These are phyloP conservation scores for Westerdykella sp. DNA, from an alignment of 2,329 filamentous ascomycete species.

Conservation along the genomic window DNA sequence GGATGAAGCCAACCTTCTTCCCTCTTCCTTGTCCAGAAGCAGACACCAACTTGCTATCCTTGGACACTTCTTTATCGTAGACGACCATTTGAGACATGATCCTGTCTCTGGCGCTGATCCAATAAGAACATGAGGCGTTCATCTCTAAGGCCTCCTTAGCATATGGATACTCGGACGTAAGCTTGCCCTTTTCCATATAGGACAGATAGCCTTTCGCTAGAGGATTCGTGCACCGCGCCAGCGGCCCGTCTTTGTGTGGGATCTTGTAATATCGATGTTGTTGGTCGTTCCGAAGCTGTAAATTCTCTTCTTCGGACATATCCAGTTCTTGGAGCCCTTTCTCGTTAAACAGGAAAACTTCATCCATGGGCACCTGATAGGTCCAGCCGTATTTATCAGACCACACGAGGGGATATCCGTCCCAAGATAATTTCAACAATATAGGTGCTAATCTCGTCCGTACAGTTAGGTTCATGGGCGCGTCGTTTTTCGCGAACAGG, in stretches of 20 bases:
- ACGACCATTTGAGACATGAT: slow-evolving; percentile 96
- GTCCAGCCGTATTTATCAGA: slow-evolving; percentile 91
- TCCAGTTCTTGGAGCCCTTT: slow-evolving; percentile 70
- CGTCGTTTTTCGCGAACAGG: slow-evolving; percentile 64
- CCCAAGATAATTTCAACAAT: slow-evolving; percentile 78
- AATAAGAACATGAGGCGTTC: slow-evolving; percentile 98
- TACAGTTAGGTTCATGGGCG: slow-evolving; percentile 71
- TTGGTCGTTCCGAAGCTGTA: slow-evolving; percentile 59
- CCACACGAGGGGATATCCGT: slow-evolving; percentile 85
- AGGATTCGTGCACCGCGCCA: slow-evolving; percentile 75
- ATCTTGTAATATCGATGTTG: slow-evolving; percentile 77
- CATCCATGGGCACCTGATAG: slow-evolving; percentile 63
- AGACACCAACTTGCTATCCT: slow-evolving; percentile 16
- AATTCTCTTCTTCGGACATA: slow-evolving; percentile 62
- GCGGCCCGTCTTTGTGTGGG: slow-evolving; percentile 90
- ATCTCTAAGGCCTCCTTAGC: slow-evolving; percentile 95
- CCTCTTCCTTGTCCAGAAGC: slow-evolving; percentile 17
- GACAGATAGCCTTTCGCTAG: slow-evolving; percentile 84
- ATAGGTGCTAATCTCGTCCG: slow-evolving; percentile 83
- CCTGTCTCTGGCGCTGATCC: slow-evolving; percentile 90
- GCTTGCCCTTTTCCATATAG: slow-evolving; percentile 83
- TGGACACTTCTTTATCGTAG: slow-evolving; percentile 59
- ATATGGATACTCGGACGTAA: slow-evolving; percentile 82
- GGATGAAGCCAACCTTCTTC: slow-evolving; percentile 65
- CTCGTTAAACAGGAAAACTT: slow-evolving; percentile 59